phyloP scores from a whole-genome alignment of 2,329 filamentous ascomycete species.

The Fusarium sp. region DNA sequence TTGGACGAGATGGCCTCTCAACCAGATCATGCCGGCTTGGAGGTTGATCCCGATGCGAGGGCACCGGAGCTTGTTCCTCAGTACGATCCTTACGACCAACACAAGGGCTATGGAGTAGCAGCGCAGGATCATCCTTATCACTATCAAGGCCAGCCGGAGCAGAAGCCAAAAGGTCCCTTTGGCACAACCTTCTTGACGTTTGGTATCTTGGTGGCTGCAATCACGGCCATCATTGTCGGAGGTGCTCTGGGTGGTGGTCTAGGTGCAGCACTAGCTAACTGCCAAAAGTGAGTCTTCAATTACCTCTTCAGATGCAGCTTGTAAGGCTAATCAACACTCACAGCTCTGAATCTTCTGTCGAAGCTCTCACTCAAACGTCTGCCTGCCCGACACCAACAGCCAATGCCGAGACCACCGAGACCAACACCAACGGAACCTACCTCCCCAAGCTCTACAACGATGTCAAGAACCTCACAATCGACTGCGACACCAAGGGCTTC shows the following conservation, averaged over 20 bases:
- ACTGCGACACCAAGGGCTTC: neutral
- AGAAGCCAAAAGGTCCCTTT: neutral
- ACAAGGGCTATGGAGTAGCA: neutral
- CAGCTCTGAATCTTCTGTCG: neutral
- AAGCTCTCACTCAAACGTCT: neutral
- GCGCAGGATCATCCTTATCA: neutral
- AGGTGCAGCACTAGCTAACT: slow-evolving; percentile 17
- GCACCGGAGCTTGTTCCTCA: neutral
- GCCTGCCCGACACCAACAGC: neutral
- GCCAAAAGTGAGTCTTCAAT: slow-evolving; percentile 9
- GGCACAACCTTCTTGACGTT: slow-evolving; percentile 2
- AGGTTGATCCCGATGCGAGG: neutral
- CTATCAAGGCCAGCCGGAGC: neutral
- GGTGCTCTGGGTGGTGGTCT: slow-evolving; percentile 20
- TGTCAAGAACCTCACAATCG: neutral
- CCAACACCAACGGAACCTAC: neutral
- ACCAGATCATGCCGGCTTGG: neutral
- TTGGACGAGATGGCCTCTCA: neutral
- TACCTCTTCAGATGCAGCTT: neutral
- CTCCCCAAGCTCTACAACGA: neutral
- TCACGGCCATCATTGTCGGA: slow-evolving; percentile 10
- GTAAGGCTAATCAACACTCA: neutral
- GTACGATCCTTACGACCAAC: neutral
- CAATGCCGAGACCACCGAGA: neutral
- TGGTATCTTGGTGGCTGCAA: slow-evolving; percentile 1